A percentile compares a stretch with the other conserved stretches of the same genome.
Conservation (phyloP, 345 rosid genomes). For the Chamaenerion angustifolium region DNA sequence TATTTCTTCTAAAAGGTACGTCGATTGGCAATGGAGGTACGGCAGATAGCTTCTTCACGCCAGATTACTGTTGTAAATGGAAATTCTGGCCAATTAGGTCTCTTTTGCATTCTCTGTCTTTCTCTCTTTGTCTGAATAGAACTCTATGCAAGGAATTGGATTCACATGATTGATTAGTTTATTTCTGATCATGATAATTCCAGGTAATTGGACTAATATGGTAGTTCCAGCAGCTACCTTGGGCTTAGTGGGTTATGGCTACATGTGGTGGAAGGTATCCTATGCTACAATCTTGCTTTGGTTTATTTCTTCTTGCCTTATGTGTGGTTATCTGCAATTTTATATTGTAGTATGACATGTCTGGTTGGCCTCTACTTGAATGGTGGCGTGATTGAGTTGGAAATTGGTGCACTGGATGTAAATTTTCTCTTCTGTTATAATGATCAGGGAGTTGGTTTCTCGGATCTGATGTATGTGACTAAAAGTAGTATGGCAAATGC, state of each 20-base stretch:
- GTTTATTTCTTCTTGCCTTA: background rate
- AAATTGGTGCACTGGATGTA: too few species aligned
- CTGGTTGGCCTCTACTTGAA: background rate
- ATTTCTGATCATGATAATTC: too few species aligned
- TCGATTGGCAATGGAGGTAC: slow-evolving; percentile 52
- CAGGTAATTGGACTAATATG: slow-evolving; percentile 48
- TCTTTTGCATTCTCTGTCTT: background rate
- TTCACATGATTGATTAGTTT: too few species aligned
- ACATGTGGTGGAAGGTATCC: slow-evolving; percentile 98
- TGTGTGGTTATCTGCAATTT: too few species aligned
- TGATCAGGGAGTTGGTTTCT: slow-evolving; percentile 62
- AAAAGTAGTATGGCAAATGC: slow-evolving; percentile 64
- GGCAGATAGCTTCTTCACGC: slow-evolving; percentile 46
- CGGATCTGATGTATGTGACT: slow-evolving; percentile 87
- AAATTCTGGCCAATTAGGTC: slow-evolving; percentile 35
- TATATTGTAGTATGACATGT: background rate
- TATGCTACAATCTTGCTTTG: background rate
- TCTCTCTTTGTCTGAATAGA: too few species aligned
- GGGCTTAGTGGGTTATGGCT: slow-evolving; percentile 93
- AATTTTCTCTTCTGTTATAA: slow-evolving; percentile 2
- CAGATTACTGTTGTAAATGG: slow-evolving; percentile 77
- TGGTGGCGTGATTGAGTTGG: background rate
- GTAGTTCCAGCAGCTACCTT: slow-evolving; percentile 69
- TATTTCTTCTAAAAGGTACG: slow-evolving; percentile 28
- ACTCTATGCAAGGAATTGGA: too few species aligned